A percentile compares a stretch with the other conserved stretches of the same genome.
phyloP scores from a whole-genome alignment of 2,329 filamentous ascomycete species.

The Mariannaea elegans region DNA sequence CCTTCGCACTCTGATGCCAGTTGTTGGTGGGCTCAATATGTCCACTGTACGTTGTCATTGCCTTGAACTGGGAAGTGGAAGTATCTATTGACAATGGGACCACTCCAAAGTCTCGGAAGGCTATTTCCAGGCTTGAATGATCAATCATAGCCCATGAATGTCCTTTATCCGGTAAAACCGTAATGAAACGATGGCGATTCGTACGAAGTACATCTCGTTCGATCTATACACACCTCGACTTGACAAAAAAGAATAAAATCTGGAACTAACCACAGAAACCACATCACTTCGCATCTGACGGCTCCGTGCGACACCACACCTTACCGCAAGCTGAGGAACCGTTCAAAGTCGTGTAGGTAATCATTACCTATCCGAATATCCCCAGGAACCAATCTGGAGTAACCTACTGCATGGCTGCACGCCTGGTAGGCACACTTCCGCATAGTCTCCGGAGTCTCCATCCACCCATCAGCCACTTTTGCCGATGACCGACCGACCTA shows the following conservation, averaged over 20 bases:
- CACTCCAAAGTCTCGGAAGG: too few relatives aligned
- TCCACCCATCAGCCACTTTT: neutral
- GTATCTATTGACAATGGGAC: too few relatives aligned
- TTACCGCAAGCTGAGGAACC: slow-evolving; percentile 8
- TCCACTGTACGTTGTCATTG: neutral
- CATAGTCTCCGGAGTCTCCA: neutral
- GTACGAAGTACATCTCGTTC: too few relatives aligned
- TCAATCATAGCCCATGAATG: neutral
- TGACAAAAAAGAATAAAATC: neutral
- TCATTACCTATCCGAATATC: slow-evolving; percentile 22
- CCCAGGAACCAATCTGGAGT: slow-evolving; percentile 10
- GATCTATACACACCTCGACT: neutral
- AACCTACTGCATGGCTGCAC: neutral
- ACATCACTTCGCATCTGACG: slow-evolving; percentile 3
- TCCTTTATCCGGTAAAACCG: too few relatives aligned
- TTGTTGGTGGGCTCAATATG: neutral
- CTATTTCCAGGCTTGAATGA: neutral
- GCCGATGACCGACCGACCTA: slow-evolving; percentile 16
- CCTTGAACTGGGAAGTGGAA: slow-evolving; percentile 4
- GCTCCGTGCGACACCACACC: slow-evolving; percentile 7
- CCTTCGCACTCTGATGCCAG: neutral
- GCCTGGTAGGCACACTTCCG: neutral
- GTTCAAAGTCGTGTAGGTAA: slow-evolving; percentile 13
- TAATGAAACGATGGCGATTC: too few relatives aligned
- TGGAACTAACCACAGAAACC: neutral